Conservation (phyloP, 768 basidiomycete genomes). For the Mycena rebaudengoi region DNA sequence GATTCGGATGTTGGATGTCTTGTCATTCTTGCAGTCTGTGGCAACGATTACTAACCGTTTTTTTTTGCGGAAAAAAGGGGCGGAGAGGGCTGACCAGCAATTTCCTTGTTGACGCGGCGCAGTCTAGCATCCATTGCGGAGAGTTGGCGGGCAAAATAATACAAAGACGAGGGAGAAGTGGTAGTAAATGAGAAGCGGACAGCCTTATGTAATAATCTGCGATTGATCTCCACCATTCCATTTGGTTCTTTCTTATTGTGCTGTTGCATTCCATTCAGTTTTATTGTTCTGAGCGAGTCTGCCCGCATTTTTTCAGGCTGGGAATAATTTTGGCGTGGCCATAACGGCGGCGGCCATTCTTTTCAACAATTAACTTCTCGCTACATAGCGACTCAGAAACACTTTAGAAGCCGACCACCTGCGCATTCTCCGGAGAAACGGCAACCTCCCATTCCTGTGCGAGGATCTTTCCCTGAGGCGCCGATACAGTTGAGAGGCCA, state of each 20-base stretch:
- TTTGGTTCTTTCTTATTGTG: not conserved
- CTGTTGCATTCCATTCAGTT: too few species aligned
- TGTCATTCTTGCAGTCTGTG: constrained; percentile 94
- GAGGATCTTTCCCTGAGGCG: too few species aligned
- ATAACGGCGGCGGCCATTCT: too few species aligned
- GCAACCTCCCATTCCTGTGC: too few species aligned
- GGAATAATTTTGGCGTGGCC: too few species aligned
- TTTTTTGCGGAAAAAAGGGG: not conserved
- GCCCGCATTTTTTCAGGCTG: too few species aligned
- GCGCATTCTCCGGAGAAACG: too few species aligned
- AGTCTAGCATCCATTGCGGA: constrained; percentile 83
- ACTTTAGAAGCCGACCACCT: too few species aligned
- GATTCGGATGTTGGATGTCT: constrained; percentile 85
- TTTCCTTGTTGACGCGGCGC: constrained; percentile 94
- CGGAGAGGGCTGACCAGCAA: constrained; percentile 64
- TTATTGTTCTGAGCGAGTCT: too few species aligned
- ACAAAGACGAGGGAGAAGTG: not conserved
- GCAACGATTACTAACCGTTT: not conserved
- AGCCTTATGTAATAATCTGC: not conserved
- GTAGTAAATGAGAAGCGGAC: not conserved
- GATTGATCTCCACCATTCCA: constrained; percentile 2
- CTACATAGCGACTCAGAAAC: too few species aligned
- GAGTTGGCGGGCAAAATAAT: not conserved
- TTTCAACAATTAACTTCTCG: too few species aligned
- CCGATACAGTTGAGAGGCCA: too few species aligned